Base-by-base conservation (phyloP, 2,329 filamentous ascomycete genomes). In the Cryphonectria carpinicola region DNA sequence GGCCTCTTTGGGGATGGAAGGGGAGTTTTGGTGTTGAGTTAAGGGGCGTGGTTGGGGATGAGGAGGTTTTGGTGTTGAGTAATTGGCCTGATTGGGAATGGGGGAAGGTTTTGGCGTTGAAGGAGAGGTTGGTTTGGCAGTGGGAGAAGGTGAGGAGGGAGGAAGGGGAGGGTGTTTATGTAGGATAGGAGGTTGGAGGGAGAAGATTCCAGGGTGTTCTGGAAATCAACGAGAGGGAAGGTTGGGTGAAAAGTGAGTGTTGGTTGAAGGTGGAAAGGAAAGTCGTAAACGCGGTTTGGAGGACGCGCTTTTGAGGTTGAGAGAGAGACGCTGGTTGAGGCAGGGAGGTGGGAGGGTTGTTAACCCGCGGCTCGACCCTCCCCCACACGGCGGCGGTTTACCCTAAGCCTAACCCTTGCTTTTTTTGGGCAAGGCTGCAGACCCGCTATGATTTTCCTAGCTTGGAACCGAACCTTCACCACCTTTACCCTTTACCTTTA, bases 251-350 rank as follows among this genome's bases (percentile, higher is more conserved):
- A 22, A 22, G 43, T 11, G 19, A 62, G 11, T 22, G 11, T n/a
- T 28, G 14, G 11, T 8, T 10, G 19, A 49, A n/a, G 19, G 22
- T n/a, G 46, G 22, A 49, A 49, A 22, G 22, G 19, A n/a, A 49
- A n/a, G 46, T 22, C n/a, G 46, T 22, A 49, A 46, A 64, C 62
- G 62, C 62, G 41, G 64, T 35, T n/a, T 19, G 37, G 52, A 65
- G 58, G 41, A 11, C 35, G 64, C 46, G 46, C 7, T n/a, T 8
- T 46, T 65, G 39, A 70, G 58, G 64, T 46, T 56, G 64, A 63
- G 13, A 49, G 43, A 22, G 17, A 22, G 37, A 28, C 28, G 37
- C 25, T 39, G 37, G n/a, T 7, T 54, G 49, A 54, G 52, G 52
- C 43, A 49, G 43, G 43, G 6, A 49, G 37, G 10, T 11, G 37